phyloP scores from a whole-genome alignment of 2,329 filamentous ascomycete species.

The Albophoma yamanashiensis region DNA sequence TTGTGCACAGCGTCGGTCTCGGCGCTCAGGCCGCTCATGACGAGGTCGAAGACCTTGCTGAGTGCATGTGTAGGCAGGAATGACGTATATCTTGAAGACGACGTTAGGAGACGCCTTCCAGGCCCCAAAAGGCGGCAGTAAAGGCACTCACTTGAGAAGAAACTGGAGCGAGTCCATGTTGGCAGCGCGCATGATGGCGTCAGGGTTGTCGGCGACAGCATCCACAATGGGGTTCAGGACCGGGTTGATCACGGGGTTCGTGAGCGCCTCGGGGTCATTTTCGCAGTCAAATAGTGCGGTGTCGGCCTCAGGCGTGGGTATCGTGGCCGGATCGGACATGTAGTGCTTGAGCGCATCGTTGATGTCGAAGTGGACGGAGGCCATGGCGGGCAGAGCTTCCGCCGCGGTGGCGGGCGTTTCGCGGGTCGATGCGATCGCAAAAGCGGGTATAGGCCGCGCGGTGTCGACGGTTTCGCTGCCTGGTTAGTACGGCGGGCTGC shows the following conservation, averaged over 20 bases:
- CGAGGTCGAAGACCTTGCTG: conserved; percentile 85
- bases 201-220: conserved; percentile 81
- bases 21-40: conserved; percentile 74
- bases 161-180: conserved; percentile 92
- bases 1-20: conserved; percentile 78
- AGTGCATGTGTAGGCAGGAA: conserved; percentile 71
- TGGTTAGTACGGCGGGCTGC: not conserved
- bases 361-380: conserved; percentile 81
- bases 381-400: conserved; percentile 38
- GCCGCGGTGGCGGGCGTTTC: conserved; percentile 8
- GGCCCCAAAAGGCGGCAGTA: conserved; percentile 20
- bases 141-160: conserved; percentile 80
- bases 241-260: conserved; percentile 67
- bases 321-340: conserved; percentile 79
- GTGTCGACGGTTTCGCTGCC: not conserved
- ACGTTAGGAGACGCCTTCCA: conserved; percentile 38
- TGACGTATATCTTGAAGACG: conserved; percentile 62
- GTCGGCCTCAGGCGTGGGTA: conserved; percentile 80
- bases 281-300: conserved; percentile 80
- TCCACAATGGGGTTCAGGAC: conserved; percentile 89
- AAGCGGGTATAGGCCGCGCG: not conserved
- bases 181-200: conserved; percentile 68
- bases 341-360: conserved; percentile 95
- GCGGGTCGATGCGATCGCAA: not conserved
- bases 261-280: conserved; percentile 76